Base-by-base conservation (phyloP, 148 eudicot species). In the Bassia scoparia region DNA sequence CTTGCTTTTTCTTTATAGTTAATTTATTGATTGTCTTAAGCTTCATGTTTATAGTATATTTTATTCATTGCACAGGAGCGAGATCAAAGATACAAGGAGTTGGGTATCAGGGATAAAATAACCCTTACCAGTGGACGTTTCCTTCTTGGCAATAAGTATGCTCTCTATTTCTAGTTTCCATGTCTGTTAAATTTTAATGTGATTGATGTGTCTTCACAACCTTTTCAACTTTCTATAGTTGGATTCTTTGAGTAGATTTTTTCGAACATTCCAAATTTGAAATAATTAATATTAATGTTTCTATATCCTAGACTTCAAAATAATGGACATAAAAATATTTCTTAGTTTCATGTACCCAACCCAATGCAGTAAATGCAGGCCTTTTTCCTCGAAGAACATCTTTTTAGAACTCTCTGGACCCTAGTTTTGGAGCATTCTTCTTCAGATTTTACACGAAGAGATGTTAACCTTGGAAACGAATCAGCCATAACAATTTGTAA, bases 81-180 rank as follows among this genome's bases (percentile, higher is more conserved):
- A 78, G 99, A 96, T 90, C 99, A 92, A 81, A 86, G 99, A 79
- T 96, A 96, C 76, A 96, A 96, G 87, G 99, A 96, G 68, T 84
- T 96, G 60, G 97, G 99, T 59, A 82, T 96, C 72, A 84, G 99
- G 84, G 99, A 96, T 79, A 92, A 89, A 84, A 92, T 96, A 68
- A 96, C 99, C 6, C 90, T 96, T 69, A 90, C 94, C 74, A 96
- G 97, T 81, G 99, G 99, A 31, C 96, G 96, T 41, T 96, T 96
- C 89, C 95, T 96, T 78, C 89, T 96, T 54, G 99, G 99, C 55
- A 96, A 96, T 84, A 96, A 87, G 99, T 96, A 90, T 70, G 91
- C 35, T 79, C 67, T 41, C 31, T 69, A 69, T 46, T 77, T 23
- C 75, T 43, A 38, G 35, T 30, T 37, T 67, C 14, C n/a, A 14